Conservation (phyloP, 345 rosid species). For the Raphanus sativus region DNA sequence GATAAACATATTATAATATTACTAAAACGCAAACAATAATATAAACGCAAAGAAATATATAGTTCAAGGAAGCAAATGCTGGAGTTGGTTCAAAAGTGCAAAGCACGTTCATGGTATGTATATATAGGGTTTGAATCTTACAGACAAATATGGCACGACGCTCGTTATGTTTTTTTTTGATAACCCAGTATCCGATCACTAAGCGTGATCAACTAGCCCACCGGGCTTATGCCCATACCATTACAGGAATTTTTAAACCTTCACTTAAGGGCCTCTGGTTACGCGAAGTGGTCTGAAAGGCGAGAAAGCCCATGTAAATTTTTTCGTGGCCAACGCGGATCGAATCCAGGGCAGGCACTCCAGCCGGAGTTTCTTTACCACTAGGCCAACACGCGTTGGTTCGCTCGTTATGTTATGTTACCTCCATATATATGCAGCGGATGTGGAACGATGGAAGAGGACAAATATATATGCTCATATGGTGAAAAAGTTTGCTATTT, state of each 20-base stretch:
- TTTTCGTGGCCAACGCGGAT: too few relatives aligned
- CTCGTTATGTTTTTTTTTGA: neutral
- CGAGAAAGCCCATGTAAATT: too few relatives aligned
- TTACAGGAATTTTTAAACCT: too few relatives aligned
- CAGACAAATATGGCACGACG: neutral
- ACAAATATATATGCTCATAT: neutral
- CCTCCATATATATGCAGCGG: neutral
- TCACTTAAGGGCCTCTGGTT: too few relatives aligned
- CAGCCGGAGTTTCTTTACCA: too few relatives aligned
- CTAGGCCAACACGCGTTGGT: too few relatives aligned
- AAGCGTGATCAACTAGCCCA: too few relatives aligned
- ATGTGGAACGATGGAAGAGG: neutral
- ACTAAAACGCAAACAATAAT: neutral
- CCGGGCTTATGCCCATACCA: too few relatives aligned
- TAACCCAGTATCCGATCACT: too few relatives aligned
- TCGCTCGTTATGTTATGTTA: neutral
- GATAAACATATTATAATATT: neutral
- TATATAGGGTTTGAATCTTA: neutral
- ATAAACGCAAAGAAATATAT: neutral
- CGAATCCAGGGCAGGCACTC: too few relatives aligned
- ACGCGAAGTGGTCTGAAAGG: too few relatives aligned
- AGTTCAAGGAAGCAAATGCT: neutral
- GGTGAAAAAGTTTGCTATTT: neutral
- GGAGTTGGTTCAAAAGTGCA: neutral
- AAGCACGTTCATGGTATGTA: neutral